Evolutionary conservation across 352 stramenopile genomes (phyloP), one percentile per base, ranked within the genome.

Genomic region (Phytopythium delawarense): DNA sequence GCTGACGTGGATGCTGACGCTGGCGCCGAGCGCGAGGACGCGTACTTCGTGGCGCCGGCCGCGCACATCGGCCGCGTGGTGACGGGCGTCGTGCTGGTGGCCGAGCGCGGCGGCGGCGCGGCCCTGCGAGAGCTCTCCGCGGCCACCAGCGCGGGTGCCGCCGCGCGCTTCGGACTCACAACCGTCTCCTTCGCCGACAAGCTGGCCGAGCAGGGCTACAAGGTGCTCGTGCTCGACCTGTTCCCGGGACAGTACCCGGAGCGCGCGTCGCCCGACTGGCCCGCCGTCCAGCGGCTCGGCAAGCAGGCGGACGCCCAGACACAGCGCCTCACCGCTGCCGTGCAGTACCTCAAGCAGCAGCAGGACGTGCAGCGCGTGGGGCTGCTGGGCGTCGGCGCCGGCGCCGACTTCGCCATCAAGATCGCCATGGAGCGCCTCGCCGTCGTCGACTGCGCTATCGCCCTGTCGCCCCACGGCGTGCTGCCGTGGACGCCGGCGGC

Each of bases 121-220:
- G 59, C 63, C 35, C 77, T 63, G 30, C 72, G 66, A 56, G 70
- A 70, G 37, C 74, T 86, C 50, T 30, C 65, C 12, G 42, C 63
- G 8, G 49, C 40, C 4, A 20, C 60, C 11, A 18, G 34, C 23
- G 3, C 39, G 7, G 65, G 50, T 5, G 58, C 62, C 5, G 62
- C 64, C 16, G 69, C 83, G 18, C 59, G 62, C 20, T 89, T 91
- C 55, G 75, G 78, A 0, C 72, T 89, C 42, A 79, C 81, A 21
- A 76, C 70, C 46, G 67, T 89, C 56, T 84, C 82, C 6, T 96
- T 94, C 64, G 87, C 87, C 6, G 87, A 96, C 65, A 93, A 94
- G 49, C 67, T 96, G 53, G 85, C 85, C 4, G 87, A 96, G 60
- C 87, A 96, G 64, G 84, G 85, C 56, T 96, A 94, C 71, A 94